These are phyloP conservation scores for Barnettozyma californica DNA, from an alignment of 805 yeast species.

Conservation along the genomic window DNA sequence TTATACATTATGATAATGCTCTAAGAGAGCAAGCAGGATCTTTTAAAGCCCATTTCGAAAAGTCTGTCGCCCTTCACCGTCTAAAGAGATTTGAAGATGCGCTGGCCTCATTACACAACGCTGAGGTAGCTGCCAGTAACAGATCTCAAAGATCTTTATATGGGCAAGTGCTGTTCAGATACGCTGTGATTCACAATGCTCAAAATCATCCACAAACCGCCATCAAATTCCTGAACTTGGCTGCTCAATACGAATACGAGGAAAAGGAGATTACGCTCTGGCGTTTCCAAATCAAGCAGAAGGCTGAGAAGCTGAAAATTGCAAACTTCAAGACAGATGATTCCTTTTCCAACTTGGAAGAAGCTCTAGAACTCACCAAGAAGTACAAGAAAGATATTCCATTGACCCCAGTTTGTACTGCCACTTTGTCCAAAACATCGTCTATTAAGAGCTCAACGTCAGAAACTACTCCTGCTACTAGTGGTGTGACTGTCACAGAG, in stretches of 20 bases:
- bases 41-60: conserved; percentile 38
- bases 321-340: conserved; percentile 8
- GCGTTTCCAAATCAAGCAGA: conserved; percentile 18
- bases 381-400: conserved; percentile 2
- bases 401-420: background rate
- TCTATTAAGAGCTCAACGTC: background rate
- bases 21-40: conserved; percentile 39
- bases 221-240: conserved; percentile 33
- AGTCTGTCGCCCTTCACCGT: conserved; percentile 42
- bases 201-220: conserved; percentile 37
- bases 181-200: conserved; percentile 36
- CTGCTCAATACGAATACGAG: conserved; percentile 32
- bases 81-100: conserved; percentile 38
- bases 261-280: conserved; percentile 21
- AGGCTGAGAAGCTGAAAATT: conserved; percentile 13
- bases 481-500: conserved; percentile 1
- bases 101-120: conserved; percentile 35
- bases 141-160: conserved; percentile 39
- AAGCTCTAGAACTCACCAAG: conserved; percentile 9
- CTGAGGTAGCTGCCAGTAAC: conserved; percentile 37
- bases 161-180: conserved; percentile 40
- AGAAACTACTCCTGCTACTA: background rate
- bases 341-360: conserved; percentile 6
- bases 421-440: background rate
- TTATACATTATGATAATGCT: conserved; percentile 31